Percentiles rank a stretch among this genome's conserved stretches.
These are phyloP conservation scores for Lipomyces starkeyi DNA, from an alignment of 805 yeast species.

Conservation along the genomic window DNA sequence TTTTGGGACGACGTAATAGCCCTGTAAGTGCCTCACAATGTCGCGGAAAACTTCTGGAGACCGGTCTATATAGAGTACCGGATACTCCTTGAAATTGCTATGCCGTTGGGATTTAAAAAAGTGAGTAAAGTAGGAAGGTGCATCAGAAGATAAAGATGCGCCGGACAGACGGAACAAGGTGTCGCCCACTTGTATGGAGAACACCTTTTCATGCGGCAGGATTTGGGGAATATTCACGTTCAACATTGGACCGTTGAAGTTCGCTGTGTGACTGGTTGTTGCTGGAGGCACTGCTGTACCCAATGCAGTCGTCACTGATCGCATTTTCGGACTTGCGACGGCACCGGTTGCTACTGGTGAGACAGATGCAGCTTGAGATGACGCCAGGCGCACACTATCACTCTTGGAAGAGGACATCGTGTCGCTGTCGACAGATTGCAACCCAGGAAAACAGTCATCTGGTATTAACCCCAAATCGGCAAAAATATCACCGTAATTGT, in stretches of 20 bases:
- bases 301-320: slow-evolving; percentile 13
- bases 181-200: slow-evolving; percentile 40
- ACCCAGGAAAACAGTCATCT: background rate
- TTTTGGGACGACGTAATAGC: slow-evolving; percentile 69
- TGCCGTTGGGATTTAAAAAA: slow-evolving; percentile 55
- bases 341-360: background rate
- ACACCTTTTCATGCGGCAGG: slow-evolving; percentile 37
- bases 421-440: background rate
- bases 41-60: slow-evolving; percentile 70
- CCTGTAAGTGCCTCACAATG: slow-evolving; percentile 73
- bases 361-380: background rate
- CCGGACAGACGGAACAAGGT: slow-evolving; percentile 37
- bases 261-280: background rate
- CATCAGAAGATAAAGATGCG: slow-evolving; percentile 80
- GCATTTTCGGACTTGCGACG: background rate
- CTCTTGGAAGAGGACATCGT: background rate
- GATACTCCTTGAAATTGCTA: slow-evolving; percentile 46
- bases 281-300: slow-evolving; percentile 15
- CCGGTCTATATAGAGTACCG: slow-evolving; percentile 69
- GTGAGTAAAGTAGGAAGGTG: slow-evolving; percentile 82
- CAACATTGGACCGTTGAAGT: slow-evolving; percentile 21
- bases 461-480: background rate
- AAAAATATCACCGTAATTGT: background rate
- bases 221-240: slow-evolving; percentile 31
- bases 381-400: background rate